A percentile compares a stretch with the other conserved stretches of the same genome.
phyloP scores from a whole-genome alignment of 345 rosid genomes.

The Moringa oleifera region DNA sequence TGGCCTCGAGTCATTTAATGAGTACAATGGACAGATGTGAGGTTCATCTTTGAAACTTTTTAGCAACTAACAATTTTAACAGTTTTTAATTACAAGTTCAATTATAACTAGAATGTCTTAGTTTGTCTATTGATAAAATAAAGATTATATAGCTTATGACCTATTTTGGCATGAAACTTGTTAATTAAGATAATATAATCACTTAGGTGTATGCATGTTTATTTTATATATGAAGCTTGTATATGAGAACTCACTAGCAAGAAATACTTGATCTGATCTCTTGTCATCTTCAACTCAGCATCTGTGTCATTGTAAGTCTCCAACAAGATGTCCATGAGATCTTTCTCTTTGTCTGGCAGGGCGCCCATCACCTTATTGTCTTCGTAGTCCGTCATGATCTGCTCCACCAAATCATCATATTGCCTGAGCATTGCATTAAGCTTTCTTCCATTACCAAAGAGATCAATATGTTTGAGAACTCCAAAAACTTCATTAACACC shows the following conservation, averaged over 20 bases:
- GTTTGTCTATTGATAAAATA: too few species aligned
- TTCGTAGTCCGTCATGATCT: conserved; percentile 49
- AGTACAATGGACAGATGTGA: too few species aligned
- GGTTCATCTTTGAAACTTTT: too few species aligned
- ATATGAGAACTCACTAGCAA: conserved; percentile 42
- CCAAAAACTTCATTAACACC: conserved; percentile 47
- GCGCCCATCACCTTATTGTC: conserved; percentile 11
- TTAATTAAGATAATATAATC: too few species aligned
- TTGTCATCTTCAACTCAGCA: conserved; percentile 50
- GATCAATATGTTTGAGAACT: conserved; percentile 42
- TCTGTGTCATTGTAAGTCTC: conserved; percentile 42
- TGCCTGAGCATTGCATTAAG: conserved; percentile 33
- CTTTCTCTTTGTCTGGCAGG: conserved; percentile 31
- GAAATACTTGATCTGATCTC: conserved; percentile 58
- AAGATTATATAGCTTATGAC: too few species aligned
- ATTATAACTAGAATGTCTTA: too few species aligned
- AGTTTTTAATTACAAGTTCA: too few species aligned
- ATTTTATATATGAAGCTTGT: too few species aligned
- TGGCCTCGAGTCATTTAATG: too few species aligned
- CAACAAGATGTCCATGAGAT: conserved; percentile 53
- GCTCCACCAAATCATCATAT: conserved; percentile 42
- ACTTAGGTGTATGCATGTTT: too few species aligned
- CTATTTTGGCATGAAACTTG: too few species aligned
- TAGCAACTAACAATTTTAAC: too few species aligned
- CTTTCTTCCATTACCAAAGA: conserved; percentile 48